Conservation (phyloP, 2,329 filamentous ascomycete genomes). For the Cadophora luteo-olivacea region DNA sequence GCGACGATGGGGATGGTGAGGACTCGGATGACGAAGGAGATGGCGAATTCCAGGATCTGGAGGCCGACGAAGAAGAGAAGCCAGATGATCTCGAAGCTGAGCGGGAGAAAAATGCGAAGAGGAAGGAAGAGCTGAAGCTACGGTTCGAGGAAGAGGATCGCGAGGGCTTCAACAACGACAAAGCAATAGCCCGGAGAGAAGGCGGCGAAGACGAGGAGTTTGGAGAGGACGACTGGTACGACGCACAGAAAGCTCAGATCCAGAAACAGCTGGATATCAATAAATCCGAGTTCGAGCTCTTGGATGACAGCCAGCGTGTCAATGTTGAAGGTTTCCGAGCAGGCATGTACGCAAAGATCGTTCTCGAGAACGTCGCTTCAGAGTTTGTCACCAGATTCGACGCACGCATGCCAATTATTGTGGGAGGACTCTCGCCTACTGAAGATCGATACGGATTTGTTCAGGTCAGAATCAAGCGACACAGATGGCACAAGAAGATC, state of each 20-base stretch:
- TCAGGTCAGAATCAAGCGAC: constrained; percentile 94
- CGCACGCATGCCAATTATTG: constrained; percentile 80
- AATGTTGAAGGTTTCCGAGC: constrained; percentile 90
- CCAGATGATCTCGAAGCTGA: constrained; percentile 75
- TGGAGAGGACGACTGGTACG: constrained; percentile 98
- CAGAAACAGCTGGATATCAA: constrained; percentile 98
- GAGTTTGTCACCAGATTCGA: constrained; percentile 89
- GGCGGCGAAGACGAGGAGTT: constrained; percentile 78
- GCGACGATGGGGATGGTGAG: constrained; percentile 52
- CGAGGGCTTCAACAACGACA: constrained; percentile 94
- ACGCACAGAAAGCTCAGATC: constrained; percentile 90
- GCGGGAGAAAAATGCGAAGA: constrained; percentile 85
- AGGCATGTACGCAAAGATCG: constrained; percentile 90
- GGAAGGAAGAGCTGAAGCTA: constrained; percentile 93
- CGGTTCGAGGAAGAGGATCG: constrained; percentile 97
- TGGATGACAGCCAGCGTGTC: constrained; percentile 83
- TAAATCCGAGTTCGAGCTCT: constrained; percentile 85
- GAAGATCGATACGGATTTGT: constrained; percentile 96
- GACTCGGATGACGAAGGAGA: constrained; percentile 74
- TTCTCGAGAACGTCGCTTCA: constrained; percentile 86
- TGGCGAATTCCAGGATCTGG: constrained; percentile 84
- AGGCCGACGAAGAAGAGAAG: constrained; percentile 71
- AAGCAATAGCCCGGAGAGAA: constrained; percentile 76
- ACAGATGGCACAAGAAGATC: constrained; percentile 99
- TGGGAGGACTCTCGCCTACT: constrained; percentile 90